Base-by-base conservation (phyloP, 23 red algal species). In the Cyanidiococcus yangmingshanensis region DNA sequence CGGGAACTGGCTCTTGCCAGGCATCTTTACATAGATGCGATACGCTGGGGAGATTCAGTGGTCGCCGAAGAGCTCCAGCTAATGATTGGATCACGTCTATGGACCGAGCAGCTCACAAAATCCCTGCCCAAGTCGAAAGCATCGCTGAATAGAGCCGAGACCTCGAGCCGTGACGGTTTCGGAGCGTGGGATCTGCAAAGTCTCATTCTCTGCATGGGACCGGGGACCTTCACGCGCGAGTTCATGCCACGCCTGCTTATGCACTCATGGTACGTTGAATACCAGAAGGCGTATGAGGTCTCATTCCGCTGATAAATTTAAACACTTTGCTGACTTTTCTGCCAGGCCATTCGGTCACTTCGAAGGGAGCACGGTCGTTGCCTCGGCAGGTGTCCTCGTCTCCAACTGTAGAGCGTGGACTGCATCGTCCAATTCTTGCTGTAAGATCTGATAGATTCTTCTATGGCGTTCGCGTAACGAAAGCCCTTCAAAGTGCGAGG, bases 361-460 rank as follows among this genome's bases (percentile, higher is more conserved):
- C 45, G 45, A 54, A 54, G 45, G 12, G 12, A 54, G 21, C 12
- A 54, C 12, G 45, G 7, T 21, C 45, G 45, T 15, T 7, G 45
- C 45, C 75, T 92, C 89, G 0, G 83, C 76, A 0, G 90, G 90
- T 16, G 90, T 82, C 36, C 54, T 59, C 37, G 90, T 84, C 39
- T 71, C 84, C 40, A 93, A 76, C n/a, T 80, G 80, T 16, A 93
- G 82, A 29, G 90, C 90, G 76, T 93, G 90, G 17, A 93, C 79
- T 24, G 76, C 67, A 2, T 84, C 41, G 15, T 50, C 33, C 50
- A 93, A 39, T 77, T 93, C 90, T 21, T 87, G 80, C 1, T 84
- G 57, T 24, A 93, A 80, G 37, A 93, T 59, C 1, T 67, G 67
- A 54, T 93, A 93, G 54, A 93, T 76, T 29, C 75, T 77, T 39